A percentile compares a stretch with the other conserved stretches of the same genome.
These are phyloP conservation scores for Candida koratica DNA, from an alignment of 805 yeast species.

Conservation along the genomic window DNA sequence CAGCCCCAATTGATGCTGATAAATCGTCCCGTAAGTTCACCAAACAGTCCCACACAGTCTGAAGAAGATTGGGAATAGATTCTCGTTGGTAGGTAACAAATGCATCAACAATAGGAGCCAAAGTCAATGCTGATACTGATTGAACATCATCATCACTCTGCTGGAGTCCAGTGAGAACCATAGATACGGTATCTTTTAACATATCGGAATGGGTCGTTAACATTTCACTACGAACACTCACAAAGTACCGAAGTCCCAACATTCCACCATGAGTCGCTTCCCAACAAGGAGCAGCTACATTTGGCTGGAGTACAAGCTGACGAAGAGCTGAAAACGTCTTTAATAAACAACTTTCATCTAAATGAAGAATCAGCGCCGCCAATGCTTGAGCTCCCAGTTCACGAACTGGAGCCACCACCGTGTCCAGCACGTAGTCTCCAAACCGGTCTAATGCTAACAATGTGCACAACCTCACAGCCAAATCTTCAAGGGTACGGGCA, in stretches of 20 bases:
- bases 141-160: constrained; percentile 92
- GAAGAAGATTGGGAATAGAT: constrained; percentile 46
- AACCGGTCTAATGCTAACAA: constrained; percentile 89
- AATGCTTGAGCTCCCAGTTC: constrained; percentile 94
- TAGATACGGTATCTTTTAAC: constrained; percentile 68
- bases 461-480: constrained; percentile 79
- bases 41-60: constrained; percentile 87
- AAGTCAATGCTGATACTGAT: constrained; percentile 91
- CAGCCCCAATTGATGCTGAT: constrained; percentile 91
- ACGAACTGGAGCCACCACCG: constrained; percentile 96
- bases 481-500: constrained; percentile 72
- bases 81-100: constrained; percentile 64
- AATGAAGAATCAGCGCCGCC: constrained; percentile 81
- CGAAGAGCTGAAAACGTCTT: constrained; percentile 64
- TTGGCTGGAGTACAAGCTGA: constrained; percentile 62
- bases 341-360: constrained; percentile 55
- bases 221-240: constrained; percentile 81
- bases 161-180: constrained; percentile 80
- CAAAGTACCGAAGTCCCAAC: constrained; percentile 88
- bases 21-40: constrained; percentile 85
- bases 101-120: constrained; percentile 84
- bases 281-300: constrained; percentile 66
- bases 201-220: constrained; percentile 54
- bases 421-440: constrained; percentile 95
- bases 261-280: constrained; percentile 98